These are phyloP conservation scores for Incumbomyces lentus DNA, from an alignment of 2,329 filamentous ascomycete genomes.

Conservation along the genomic window DNA sequence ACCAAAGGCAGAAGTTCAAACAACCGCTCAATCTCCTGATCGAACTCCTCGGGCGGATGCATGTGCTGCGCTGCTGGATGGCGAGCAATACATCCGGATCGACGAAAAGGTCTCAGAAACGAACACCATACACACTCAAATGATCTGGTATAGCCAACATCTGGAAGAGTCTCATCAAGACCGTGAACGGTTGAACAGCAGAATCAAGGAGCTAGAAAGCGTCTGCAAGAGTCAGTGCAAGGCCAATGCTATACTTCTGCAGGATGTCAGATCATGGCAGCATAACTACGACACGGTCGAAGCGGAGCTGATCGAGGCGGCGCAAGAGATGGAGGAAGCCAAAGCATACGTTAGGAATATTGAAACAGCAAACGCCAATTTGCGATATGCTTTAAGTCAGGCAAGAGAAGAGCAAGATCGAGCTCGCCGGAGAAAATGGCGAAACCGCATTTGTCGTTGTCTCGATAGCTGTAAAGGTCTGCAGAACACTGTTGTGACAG, in stretches of 20 bases:
- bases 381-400: constrained; percentile 5
- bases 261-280: constrained; percentile 2
- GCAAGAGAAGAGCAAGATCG: constrained; percentile 5
- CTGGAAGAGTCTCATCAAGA: constrained; percentile 1
- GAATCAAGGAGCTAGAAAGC: constrained; percentile 1
- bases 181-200: background rate
- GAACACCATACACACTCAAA: background rate
- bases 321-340: constrained; percentile 2
- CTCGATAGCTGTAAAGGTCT: background rate
- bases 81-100: background rate
- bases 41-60: background rate
- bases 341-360: constrained; percentile 1
- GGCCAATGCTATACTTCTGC: background rate
- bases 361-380: constrained; percentile 1
- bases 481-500: background rate
- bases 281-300: constrained; percentile 2
- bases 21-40: background rate
- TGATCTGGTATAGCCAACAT: constrained; percentile 8
- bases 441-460: background rate
- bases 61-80: background rate
- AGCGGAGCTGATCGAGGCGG: background rate
- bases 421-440: background rate
- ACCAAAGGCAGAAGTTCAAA: background rate
- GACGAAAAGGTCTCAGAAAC: background rate
- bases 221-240: constrained; percentile 4